phyloP scores from a whole-genome alignment of 352 stramenopile genomes.

The Pythium utonaiense region DNA sequence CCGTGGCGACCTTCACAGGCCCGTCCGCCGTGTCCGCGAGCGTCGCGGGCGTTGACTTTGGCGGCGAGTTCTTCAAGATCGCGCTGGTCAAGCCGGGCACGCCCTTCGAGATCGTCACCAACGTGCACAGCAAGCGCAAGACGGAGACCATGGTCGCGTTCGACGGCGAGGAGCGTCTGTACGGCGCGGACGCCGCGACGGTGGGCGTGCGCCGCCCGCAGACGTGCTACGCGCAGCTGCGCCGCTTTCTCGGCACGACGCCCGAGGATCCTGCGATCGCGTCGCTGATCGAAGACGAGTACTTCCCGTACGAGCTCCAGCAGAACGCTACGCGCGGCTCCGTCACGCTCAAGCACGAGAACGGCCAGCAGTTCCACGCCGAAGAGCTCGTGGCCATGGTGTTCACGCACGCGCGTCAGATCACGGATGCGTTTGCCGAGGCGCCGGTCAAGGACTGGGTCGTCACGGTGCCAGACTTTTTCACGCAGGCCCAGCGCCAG shows the following conservation, averaged over 20 bases:
- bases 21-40: conserved; percentile 35
- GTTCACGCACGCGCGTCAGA: conserved; percentile 88
- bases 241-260: conserved; percentile 86
- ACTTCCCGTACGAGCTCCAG: conserved; percentile 79
- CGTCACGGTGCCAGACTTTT: conserved; percentile 95
- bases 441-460: conserved; percentile 90
- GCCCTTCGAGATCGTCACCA: conserved; percentile 97
- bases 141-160: conserved; percentile 94
- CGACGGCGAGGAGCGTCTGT: conserved; percentile 91
- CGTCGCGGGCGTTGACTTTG: conserved; percentile 93
- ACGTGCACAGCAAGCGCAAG: conserved; percentile 98
- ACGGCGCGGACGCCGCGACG: conserved; percentile 92
- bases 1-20: conserved; percentile 21
- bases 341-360: conserved; percentile 49
- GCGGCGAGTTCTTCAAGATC: conserved; percentile 89
- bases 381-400: conserved; percentile 97
- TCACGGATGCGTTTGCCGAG: conserved; percentile 70
- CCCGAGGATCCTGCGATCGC: conserved; percentile 67
- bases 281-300: conserved; percentile 58
- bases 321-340: conserved; percentile 79
- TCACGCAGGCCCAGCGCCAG: conserved; percentile 93
- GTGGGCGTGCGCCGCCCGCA: conserved; percentile 92
- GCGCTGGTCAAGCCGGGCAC: conserved; percentile 90
- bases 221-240: conserved; percentile 87
- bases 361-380: conserved; percentile 76